These are phyloP conservation scores for Skeletonema potamos DNA, from an alignment of 108 stramenopile genomes.

Conservation along the genomic window DNA sequence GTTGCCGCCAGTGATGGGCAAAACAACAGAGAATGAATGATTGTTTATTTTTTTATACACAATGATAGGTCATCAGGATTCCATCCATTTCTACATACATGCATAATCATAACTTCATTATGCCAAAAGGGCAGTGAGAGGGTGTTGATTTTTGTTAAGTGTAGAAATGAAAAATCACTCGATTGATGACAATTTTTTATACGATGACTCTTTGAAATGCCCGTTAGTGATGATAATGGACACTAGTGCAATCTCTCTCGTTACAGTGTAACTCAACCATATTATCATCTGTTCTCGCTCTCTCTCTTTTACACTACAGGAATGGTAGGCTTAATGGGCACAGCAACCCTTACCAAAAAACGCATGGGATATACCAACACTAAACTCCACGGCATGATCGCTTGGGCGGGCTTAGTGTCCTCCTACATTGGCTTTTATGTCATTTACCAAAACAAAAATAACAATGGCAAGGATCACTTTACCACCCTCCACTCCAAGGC, in stretches of 20 bases:
- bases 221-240: neutral
- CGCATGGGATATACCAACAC: constrained; percentile 83
- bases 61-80: constrained; percentile 33
- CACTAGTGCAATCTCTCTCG: no score
- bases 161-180: neutral
- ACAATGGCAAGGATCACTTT: constrained; percentile 62
- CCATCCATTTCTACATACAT: neutral
- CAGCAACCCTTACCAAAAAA: constrained; percentile 72
- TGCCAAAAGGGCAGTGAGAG: constrained; percentile 12
- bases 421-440: constrained; percentile 62
- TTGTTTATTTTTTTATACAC: constrained; percentile 10
- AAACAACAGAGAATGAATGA: constrained; percentile 5
- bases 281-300: neutral
- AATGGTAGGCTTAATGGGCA: constrained; percentile 74
- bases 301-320: constrained; percentile 13
- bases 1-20: neutral
- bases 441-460: constrained; percentile 77
- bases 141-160: neutral
- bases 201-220: neutral
- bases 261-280: neutral
- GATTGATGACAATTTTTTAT: constrained; percentile 11
- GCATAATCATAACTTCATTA: neutral
- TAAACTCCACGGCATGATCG: constrained; percentile 75
- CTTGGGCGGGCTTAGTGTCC: constrained; percentile 52
- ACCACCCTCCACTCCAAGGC: constrained; percentile 56